Conservation (phyloP, 768 basidiomycete genomes). For the Paxillus involutus region DNA sequence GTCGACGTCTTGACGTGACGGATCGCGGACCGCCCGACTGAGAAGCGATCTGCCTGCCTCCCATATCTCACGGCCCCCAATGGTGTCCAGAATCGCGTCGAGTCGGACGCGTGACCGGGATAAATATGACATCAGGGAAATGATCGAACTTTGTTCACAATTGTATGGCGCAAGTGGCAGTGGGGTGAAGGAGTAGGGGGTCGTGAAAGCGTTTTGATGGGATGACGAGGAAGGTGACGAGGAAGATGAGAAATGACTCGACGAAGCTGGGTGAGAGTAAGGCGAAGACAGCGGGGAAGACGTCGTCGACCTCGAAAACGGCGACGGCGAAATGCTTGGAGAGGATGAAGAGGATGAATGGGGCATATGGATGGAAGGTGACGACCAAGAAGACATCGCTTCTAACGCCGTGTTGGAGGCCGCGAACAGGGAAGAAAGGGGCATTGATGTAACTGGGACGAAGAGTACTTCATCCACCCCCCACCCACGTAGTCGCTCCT, state of each 20-base stretch:
- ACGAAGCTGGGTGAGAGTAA: slow-evolving; percentile 23
- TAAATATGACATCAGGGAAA: slow-evolving; percentile 27
- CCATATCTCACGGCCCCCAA: slow-evolving; percentile 81
- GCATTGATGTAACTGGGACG: slow-evolving; percentile 32
- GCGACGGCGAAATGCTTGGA: slow-evolving; percentile 32
- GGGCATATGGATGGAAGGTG: slow-evolving; percentile 25
- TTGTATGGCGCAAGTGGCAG: slow-evolving; percentile 31
- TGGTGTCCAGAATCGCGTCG: slow-evolving; percentile 81
- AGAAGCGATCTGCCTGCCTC: slow-evolving; percentile 69
- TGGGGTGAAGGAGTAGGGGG: slow-evolving; percentile 29
- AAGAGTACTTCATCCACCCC: slow-evolving; percentile 80
- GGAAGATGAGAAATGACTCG: slow-evolving; percentile 21
- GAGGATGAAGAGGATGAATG: slow-evolving; percentile 28
- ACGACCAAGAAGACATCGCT: slow-evolving; percentile 18
- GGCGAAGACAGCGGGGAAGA: slow-evolving; percentile 34
- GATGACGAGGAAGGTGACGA: slow-evolving; percentile 23
- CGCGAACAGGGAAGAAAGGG: slow-evolving; percentile 23
- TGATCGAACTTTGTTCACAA: slow-evolving; percentile 22
- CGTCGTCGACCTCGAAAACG: slow-evolving; percentile 30
- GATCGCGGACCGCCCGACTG: slow-evolving; percentile 29
- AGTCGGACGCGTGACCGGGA: slow-evolving; percentile 41
- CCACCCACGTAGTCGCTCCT: slow-evolving; percentile 60
- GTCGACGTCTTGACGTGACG: slow-evolving; percentile 27
- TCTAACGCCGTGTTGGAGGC: slow-evolving; percentile 19
- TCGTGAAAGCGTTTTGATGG: slow-evolving; percentile 22